Base-by-base conservation (phyloP, 2,329 filamentous ascomycete genomes). In the Biscogniauxia mediterranea region DNA sequence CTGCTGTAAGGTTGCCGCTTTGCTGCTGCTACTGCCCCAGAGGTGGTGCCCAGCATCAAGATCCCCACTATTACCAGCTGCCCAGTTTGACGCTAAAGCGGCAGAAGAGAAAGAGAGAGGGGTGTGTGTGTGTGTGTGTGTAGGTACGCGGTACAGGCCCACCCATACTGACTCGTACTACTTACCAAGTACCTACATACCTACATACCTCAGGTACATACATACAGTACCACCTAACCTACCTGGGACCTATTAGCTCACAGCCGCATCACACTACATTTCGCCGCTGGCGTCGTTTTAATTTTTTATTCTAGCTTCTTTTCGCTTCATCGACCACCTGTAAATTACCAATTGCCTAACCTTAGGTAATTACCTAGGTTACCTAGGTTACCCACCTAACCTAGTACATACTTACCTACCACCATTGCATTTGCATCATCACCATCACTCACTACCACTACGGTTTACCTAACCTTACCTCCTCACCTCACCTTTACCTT, bases 121-220 rank as follows among this genome's bases (percentile, higher is more conserved):
- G 8, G 26, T 28, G n/a, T n/a, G n/a, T n/a, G n/a, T n/a, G n/a
- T n/a, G n/a, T 9, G 23, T 3, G 23, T 32, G 7, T 32, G 11
- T 28, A 13, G 3, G 28, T 32, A 32, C 11, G 28, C 28, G 28
- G 28, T 32, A 32, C 28, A 32, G 11, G 28, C 7, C 28, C 28
- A 2, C 7, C 11, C 28, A 6, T 32, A 13, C 11, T 9, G 28
- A 32, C 28, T 13, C 28, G 11, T 32, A 32, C 49, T 15, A 51
- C 15, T 26, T 28, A 38, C 21, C 15, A 56, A 19, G 26, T 56
- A 56, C 54, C n/a, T 49, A 56, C 54, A 2, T 49, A 57, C 49
- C 20, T 57, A 52, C 55, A 56, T 46, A 49, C 54, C 23, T 5
- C 28, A 28, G 11, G 13, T 15, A 25, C 38, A 17, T 15, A 25